phyloP scores from a whole-genome alignment of 305 asterid genomes.

The Caryopteris hybrid region DNA sequence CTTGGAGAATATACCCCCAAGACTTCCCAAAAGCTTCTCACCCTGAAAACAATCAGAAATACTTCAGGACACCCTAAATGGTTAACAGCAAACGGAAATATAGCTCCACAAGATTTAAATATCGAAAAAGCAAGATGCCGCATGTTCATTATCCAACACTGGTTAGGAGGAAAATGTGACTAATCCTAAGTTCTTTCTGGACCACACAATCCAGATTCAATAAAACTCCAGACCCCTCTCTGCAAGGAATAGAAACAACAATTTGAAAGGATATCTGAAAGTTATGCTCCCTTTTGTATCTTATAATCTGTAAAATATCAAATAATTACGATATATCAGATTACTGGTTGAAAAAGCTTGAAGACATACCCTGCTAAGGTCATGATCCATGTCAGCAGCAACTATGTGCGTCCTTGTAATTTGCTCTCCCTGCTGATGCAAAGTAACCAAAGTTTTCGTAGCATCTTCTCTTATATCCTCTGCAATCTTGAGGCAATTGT shows the following conservation, averaged over 20 bases:
- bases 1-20: slow-evolving; percentile 86
- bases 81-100: background rate
- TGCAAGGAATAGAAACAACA: background rate
- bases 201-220: background rate
- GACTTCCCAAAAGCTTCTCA: slow-evolving; percentile 92
- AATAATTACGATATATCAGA: slow-evolving; percentile 1
- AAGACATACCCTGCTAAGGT: slow-evolving; percentile 85
- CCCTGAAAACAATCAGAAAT: slow-evolving; percentile 49
- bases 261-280: background rate
- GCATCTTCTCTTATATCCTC: slow-evolving; percentile 95
- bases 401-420: slow-evolving; percentile 66
- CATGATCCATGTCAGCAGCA: slow-evolving; percentile 88
- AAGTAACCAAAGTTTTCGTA: slow-evolving; percentile 65
- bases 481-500: slow-evolving; percentile 77
- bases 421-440: slow-evolving; percentile 98
- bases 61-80: slow-evolving; percentile 11
- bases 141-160: background rate
- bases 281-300: background rate
- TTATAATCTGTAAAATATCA: background rate
- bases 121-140: background rate
- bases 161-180: too few species aligned
- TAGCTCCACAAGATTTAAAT: background rate
- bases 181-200: background rate
- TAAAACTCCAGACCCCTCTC: background rate
- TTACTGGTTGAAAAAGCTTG: background rate